phyloP scores from a whole-genome alignment of 345 rosid species.

The Eutrema japonicum region DNA sequence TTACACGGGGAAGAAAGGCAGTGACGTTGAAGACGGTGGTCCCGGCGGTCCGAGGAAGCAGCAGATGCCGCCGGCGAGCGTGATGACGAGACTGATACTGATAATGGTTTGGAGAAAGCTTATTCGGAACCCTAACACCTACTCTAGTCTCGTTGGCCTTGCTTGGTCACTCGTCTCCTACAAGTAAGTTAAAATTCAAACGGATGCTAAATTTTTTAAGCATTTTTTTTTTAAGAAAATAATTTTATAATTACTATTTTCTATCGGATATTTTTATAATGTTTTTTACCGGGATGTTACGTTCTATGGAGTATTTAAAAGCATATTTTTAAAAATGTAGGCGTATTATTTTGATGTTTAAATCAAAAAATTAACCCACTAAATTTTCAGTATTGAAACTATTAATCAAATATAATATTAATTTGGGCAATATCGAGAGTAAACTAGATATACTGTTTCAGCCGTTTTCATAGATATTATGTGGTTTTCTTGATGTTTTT shows the following conservation, averaged over 20 bases:
- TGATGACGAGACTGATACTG: constrained; percentile 70
- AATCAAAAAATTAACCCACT: no score
- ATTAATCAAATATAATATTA: background rate
- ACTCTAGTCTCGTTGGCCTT: constrained; percentile 68
- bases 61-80: constrained; percentile 77
- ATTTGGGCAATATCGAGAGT: background rate
- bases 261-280: no score
- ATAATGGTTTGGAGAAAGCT: constrained; percentile 86
- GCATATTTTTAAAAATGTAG: no score
- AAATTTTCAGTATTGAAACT: no score
- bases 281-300: no score
- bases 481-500: background rate
- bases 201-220: no score
- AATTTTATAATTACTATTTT: no score
- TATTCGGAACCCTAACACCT: constrained; percentile 76
- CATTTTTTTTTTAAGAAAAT: no score
- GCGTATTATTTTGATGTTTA: no score
- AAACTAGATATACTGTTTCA: background rate
- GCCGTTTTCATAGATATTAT: background rate
- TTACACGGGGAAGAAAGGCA: constrained; percentile 50
- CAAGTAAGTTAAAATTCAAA: constrained; percentile 43
- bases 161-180: constrained; percentile 72
- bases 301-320: no score
- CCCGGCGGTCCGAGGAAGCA: constrained; percentile 50
- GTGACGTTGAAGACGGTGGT: constrained; percentile 48